phyloP scores from a whole-genome alignment of 2,329 filamentous ascomycete genomes.

The Xylariales sp. region DNA sequence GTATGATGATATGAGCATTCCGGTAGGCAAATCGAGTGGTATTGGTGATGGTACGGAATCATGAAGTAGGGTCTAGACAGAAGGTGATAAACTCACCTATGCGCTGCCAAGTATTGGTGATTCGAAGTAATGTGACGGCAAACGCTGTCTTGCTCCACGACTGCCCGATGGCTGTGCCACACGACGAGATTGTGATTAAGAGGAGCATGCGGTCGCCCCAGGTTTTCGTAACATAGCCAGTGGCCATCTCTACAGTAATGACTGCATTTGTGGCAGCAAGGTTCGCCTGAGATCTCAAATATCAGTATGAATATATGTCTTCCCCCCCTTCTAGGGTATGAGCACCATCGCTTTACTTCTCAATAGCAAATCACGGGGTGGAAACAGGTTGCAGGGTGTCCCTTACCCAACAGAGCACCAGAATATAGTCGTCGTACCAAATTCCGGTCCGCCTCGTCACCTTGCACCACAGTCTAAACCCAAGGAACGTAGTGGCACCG shows the following conservation, averaged over 20 bases:
- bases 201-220: constrained; percentile 51
- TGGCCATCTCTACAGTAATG: constrained; percentile 1
- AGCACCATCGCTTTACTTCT: background rate
- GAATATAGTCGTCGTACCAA: constrained; percentile 15
- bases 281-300: background rate
- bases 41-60: too few species aligned
- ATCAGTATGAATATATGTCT: background rate
- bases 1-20: too few species aligned
- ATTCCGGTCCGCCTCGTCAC: constrained; percentile 4
- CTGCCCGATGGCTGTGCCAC: constrained; percentile 30
- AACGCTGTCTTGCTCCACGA: constrained; percentile 33
- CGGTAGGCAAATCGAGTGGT: too few species aligned
- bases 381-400: background rate
- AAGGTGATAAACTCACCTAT: too few species aligned
- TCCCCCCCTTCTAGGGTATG: background rate
- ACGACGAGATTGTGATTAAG: constrained; percentile 40
- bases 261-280: constrained; percentile 3
- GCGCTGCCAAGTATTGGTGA: constrained; percentile 39
- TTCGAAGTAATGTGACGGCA: constrained; percentile 29
- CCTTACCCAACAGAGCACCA: constrained; percentile 16
- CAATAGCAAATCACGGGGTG: background rate
- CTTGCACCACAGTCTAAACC: constrained; percentile 13
- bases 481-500: constrained; percentile 13
- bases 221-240: constrained; percentile 15
- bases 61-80: too few species aligned